phyloP scores from a whole-genome alignment of 352 stramenopile species.

The Globisporangium spinosum region DNA sequence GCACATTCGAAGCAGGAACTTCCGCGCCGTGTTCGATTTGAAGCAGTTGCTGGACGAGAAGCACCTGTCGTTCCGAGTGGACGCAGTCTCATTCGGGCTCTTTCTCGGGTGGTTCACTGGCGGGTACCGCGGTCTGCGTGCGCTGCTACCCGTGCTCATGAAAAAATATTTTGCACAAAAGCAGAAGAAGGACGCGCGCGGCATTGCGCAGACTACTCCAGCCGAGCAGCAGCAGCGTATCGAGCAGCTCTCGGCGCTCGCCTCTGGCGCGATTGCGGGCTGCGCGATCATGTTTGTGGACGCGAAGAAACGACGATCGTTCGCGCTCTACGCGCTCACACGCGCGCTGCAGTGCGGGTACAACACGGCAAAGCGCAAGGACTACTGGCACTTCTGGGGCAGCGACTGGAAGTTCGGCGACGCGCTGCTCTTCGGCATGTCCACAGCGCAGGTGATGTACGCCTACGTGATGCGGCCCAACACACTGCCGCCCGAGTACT shows the following conservation, averaged over 20 bases:
- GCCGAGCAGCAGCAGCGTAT: constrained; percentile 25
- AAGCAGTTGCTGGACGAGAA: constrained; percentile 70
- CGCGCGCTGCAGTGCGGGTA: constrained; percentile 81
- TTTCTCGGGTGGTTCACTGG: constrained; percentile 86
- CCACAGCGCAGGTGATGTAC: constrained; percentile 85
- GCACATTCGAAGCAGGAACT: constrained; percentile 29
- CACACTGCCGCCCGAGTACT: constrained; percentile 73
- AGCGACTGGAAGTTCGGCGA: constrained; percentile 82
- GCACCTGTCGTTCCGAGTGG: constrained; percentile 73
- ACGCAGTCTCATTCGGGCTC: constrained; percentile 81
- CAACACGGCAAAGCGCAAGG: constrained; percentile 76
- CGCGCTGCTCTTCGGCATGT: constrained; percentile 71
- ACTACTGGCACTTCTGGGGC: constrained; percentile 87
- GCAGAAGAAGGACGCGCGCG: not conserved
- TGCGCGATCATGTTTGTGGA: constrained; percentile 66
- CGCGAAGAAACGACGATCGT: constrained; percentile 57
- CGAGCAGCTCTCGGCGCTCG: constrained; percentile 47
- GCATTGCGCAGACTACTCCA: not conserved
- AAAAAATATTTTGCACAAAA: constrained; percentile 23
- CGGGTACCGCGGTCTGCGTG: constrained; percentile 60
- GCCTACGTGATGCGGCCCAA: constrained; percentile 74
- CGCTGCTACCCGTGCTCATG: constrained; percentile 48
- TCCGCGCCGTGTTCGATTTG: constrained; percentile 47
- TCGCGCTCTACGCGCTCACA: constrained; percentile 81
- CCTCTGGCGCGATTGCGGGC: constrained; percentile 58